phyloP scores from a whole-genome alignment of 2,329 filamentous ascomycete species.

The Ophidiomyces ophidiicola region DNA sequence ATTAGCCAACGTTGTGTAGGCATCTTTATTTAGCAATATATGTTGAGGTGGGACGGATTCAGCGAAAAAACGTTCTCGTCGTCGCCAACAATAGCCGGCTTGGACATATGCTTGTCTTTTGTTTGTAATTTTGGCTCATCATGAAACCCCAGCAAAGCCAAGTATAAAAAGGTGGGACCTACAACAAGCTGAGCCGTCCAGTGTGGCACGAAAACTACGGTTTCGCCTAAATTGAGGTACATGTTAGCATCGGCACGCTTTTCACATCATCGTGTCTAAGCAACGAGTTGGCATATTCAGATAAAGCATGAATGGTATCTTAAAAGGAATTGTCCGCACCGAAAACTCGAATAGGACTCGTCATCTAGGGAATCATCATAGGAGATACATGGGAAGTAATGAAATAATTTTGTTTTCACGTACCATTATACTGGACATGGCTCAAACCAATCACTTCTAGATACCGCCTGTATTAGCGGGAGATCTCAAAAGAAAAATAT shows the following conservation, averaged over 20 bases:
- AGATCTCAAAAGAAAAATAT: too few relatives aligned
- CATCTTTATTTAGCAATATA: background rate
- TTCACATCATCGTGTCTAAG: too few relatives aligned
- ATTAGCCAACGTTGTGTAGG: constrained; percentile 1
- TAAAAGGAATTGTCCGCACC: constrained; percentile 46
- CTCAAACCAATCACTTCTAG: too few relatives aligned
- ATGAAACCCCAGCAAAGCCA: constrained; percentile 34
- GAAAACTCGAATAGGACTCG: constrained; percentile 53
- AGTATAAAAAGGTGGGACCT: constrained; percentile 17
- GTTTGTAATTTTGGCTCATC: constrained; percentile 66
- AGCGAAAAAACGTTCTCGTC: constrained; percentile 44
- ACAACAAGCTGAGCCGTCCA: too few relatives aligned
- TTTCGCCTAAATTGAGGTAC: too few relatives aligned
- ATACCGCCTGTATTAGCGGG: too few relatives aligned
- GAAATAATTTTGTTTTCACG: too few relatives aligned
- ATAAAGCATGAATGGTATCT: constrained; percentile 50
- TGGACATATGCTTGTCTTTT: constrained; percentile 99
- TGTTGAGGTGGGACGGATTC: constrained; percentile 19
- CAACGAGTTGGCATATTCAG: constrained; percentile 27
- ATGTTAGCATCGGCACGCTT: too few relatives aligned
- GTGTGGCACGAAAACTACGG: too few relatives aligned
- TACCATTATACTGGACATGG: too few relatives aligned
- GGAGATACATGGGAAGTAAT: constrained; percentile 16
- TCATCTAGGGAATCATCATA: constrained; percentile 49
- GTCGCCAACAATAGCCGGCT: constrained; percentile 43